Evolutionary conservation across 116 monocot genomes (phyloP), one percentile per base, ranked within the genome.

Genomic region (Phalaenopsis hybrid): DNA sequence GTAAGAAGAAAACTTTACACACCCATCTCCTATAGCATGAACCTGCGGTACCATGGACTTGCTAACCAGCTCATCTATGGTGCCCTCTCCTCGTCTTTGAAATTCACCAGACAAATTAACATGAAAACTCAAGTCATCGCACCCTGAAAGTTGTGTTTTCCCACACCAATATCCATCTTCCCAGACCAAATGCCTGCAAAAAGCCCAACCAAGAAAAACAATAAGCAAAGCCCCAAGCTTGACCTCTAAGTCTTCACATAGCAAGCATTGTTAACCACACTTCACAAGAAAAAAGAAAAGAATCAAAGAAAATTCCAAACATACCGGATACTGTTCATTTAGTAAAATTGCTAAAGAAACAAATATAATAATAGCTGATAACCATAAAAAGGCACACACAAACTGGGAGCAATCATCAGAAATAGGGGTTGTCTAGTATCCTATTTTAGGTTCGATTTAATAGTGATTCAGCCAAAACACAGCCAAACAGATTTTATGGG

Each of bases 171-270:
- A 79, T 8, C 95, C 91, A 84, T 91, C 95, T 70, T 86, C 90
- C 91, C 90, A 93, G 2, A 93, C 82, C 79, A 95, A 90, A 90
- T 89, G 91, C 85, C 95, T 95, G 90, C 68, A 13, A 79, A 80
- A 77, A 70, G 9, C 21, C 82, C 75, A 46, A 20, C 44, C 6
- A 46, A 48, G 44, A n/a, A 20, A 18, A 46, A 12, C n/a, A 4
- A 16, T 46, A n/a, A 46, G 46, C 20, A 75, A 75, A 37, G 8
- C 17, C 10, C n/a, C 44, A 75, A 21, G n/a, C 18, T 17, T 12
- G 70, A 70, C 34, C 41, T 41, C 13, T 33, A 33, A 70, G 33
- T 41, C 15, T 37, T 72, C 37, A 41, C 41, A 41, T 41, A 3
- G 41, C 16, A 5, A 41, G 5, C 55, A 25, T 72, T 41, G 33